Conservation (phyloP, 352 stramenopile species). For the Aphanomyces stellatus region DNA sequence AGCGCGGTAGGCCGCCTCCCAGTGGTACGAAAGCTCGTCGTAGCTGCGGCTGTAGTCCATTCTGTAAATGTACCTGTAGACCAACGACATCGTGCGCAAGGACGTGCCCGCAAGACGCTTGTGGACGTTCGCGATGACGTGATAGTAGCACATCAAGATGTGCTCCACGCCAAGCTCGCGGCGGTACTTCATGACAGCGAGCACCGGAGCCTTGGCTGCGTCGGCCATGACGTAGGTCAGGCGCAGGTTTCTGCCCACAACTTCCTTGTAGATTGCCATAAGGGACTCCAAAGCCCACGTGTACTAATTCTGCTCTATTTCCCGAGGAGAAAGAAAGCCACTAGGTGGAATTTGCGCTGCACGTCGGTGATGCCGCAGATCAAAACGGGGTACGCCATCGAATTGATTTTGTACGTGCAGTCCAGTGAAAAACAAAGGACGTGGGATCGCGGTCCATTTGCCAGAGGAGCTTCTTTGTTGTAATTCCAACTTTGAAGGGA, state of each 20-base stretch:
- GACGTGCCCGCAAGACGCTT: not conserved
- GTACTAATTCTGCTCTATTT: not conserved
- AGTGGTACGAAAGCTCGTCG: not conserved
- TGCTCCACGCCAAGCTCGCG: not conserved
- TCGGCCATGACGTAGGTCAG: not conserved
- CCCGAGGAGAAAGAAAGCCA: not conserved
- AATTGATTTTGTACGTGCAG: constrained; percentile 12
- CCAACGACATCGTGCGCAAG: not conserved
- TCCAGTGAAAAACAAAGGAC: constrained; percentile 3
- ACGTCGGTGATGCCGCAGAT: not conserved
- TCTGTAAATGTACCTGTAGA: not conserved
- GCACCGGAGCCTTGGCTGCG: not conserved
- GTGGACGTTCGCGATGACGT: not conserved
- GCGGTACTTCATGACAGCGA: not conserved
- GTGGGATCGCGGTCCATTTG: not conserved
- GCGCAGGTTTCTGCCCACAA: not conserved
- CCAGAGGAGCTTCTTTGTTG: not conserved
- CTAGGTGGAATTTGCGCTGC: not conserved
- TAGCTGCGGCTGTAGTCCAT: not conserved
- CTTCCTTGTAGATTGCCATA: not conserved
- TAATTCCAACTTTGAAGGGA: not conserved
- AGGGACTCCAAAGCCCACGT: not conserved
- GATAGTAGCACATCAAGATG: not conserved
- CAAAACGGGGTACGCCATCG: not conserved
- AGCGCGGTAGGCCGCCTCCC: not conserved